Evolutionary conservation across 139 green algal genomes (phyloP).

Genomic region (Ettlia oleoabundans): DNA sequence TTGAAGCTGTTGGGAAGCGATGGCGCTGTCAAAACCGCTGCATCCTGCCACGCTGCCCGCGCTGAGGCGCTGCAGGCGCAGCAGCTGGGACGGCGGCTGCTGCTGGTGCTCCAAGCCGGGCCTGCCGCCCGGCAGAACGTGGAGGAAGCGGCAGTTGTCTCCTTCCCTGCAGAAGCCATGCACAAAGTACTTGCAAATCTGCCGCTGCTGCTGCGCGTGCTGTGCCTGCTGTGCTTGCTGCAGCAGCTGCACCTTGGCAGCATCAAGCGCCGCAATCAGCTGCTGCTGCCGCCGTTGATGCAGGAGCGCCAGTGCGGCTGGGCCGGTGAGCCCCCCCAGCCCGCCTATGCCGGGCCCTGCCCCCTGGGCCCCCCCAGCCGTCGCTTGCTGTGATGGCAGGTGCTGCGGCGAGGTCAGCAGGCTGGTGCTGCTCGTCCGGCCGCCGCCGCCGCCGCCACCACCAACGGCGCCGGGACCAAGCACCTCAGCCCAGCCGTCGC

Average conservation of each 20-base stretch:
- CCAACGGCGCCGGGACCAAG: not conserved
- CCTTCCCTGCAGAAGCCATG: conserved; percentile 38
- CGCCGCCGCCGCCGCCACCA: no score
- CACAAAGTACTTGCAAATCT: conserved; percentile 35
- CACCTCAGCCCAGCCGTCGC: conserved; percentile 12
- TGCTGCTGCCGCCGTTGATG: conserved; percentile 33
- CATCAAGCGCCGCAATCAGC: conserved; percentile 22
- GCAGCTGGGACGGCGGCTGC: conserved; percentile 5
- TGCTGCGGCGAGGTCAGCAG: conserved; percentile 8
- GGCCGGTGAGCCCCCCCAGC: not conserved
- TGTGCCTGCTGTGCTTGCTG: not conserved
- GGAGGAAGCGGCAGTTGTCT: conserved; percentile 18
- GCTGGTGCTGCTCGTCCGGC: no score
- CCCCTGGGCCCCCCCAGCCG: no score
- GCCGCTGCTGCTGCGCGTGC: conserved; percentile 4
- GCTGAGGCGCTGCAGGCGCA: conserved; percentile 27
- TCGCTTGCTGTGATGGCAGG: not conserved
- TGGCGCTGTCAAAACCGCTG: not conserved
- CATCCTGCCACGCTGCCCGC: not conserved
- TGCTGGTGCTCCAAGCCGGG: not conserved
- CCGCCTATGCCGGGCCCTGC: not conserved
- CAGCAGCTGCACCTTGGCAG: conserved; percentile 26
- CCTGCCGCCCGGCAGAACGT: not conserved
- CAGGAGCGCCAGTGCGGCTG: conserved; percentile 1
- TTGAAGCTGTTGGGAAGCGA: not conserved